phyloP scores from a whole-genome alignment of 1,284 basidiomycete genomes.

The Malassezia furfur region DNA sequence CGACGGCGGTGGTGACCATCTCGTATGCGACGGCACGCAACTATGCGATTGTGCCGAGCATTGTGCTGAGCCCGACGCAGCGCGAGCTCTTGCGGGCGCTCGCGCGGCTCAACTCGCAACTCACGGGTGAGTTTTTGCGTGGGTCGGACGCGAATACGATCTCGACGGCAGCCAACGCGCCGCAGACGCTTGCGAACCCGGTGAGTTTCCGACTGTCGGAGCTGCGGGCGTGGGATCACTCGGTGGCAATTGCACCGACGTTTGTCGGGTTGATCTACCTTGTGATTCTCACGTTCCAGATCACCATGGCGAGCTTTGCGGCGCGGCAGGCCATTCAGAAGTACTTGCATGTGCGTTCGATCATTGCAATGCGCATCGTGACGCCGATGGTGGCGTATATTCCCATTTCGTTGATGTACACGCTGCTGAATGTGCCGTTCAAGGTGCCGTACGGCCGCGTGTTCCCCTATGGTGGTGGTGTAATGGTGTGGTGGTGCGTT shows the following conservation, averaged over 20 bases:
- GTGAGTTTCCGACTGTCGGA: slow-evolving; percentile 56
- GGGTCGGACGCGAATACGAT: slow-evolving; percentile 22
- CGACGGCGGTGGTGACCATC: slow-evolving; percentile 23
- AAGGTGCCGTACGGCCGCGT: slow-evolving; percentile 29
- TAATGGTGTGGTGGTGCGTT: slow-evolving; percentile 36
- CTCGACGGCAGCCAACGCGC: slow-evolving; percentile 53
- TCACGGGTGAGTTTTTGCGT: slow-evolving; percentile 27
- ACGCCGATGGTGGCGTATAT: slow-evolving; percentile 28
- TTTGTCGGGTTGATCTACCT: slow-evolving; percentile 70
- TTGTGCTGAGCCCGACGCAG: slow-evolving; percentile 25
- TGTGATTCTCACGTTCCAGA: slow-evolving; percentile 53
- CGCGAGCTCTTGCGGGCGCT: slow-evolving; percentile 14
- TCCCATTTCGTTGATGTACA: slow-evolving; percentile 34
- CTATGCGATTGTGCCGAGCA: slow-evolving; percentile 21
- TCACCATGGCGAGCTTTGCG: slow-evolving; percentile 29
- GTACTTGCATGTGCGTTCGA: slow-evolving; percentile 27
- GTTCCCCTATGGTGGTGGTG: slow-evolving; percentile 35
- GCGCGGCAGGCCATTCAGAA: slow-evolving; percentile 26
- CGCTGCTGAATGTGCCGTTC: slow-evolving; percentile 39
- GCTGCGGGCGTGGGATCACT: slow-evolving; percentile 59
- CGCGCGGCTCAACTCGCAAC: slow-evolving; percentile 10
- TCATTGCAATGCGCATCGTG: slow-evolving; percentile 29
- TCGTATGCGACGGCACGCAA: slow-evolving; percentile 31
- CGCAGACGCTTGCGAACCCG: slow-evolving; percentile 56
- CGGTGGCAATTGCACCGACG: slow-evolving; percentile 63